These are phyloP conservation scores for Zymoseptoria crescenta DNA, from an alignment of 2,329 filamentous ascomycete species.

Conservation along the genomic window DNA sequence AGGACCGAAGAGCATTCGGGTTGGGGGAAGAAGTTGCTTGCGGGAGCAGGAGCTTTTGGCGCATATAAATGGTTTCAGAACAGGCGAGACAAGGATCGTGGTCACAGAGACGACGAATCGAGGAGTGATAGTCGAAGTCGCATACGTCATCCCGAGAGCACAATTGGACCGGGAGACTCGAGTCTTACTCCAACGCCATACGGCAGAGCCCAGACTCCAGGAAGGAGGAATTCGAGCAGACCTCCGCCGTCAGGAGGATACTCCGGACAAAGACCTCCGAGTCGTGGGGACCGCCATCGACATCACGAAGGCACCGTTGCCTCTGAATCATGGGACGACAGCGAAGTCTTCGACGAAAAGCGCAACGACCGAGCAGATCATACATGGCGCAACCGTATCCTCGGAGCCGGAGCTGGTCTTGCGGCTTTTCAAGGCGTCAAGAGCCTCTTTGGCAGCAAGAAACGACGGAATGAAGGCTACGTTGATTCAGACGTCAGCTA, in stretches of 20 bases:
- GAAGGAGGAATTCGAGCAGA: slow-evolving; percentile 4
- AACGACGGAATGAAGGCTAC: slow-evolving; percentile 44
- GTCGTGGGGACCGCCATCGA: slow-evolving; percentile 6
- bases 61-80: slow-evolving; percentile 50
- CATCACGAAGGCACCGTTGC: slow-evolving; percentile 17
- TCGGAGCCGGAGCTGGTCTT: slow-evolving; percentile 41
- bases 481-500: slow-evolving; percentile 44
- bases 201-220: not conserved
- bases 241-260: slow-evolving; percentile 9
- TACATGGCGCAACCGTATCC: slow-evolving; percentile 40
- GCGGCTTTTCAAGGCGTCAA: slow-evolving; percentile 31
- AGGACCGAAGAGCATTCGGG: slow-evolving; percentile 10
- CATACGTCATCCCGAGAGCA: slow-evolving; percentile 7
- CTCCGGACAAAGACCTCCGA: slow-evolving; percentile 5
- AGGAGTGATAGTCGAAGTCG: not conserved
- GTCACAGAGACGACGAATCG: slow-evolving; percentile 4
- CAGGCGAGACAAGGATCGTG: slow-evolving; percentile 30
- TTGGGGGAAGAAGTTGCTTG: slow-evolving; percentile 42
- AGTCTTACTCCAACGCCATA: not conserved
- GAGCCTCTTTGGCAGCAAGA: slow-evolving; percentile 52
- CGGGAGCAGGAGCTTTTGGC: slow-evolving; percentile 49
- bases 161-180: slow-evolving; percentile 12
- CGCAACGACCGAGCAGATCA: slow-evolving; percentile 24
- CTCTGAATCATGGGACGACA: slow-evolving; percentile 22
- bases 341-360: slow-evolving; percentile 32